Base-by-base conservation (phyloP, 1,139 yeast genomes). In the Citeromyces siamensis region DNA sequence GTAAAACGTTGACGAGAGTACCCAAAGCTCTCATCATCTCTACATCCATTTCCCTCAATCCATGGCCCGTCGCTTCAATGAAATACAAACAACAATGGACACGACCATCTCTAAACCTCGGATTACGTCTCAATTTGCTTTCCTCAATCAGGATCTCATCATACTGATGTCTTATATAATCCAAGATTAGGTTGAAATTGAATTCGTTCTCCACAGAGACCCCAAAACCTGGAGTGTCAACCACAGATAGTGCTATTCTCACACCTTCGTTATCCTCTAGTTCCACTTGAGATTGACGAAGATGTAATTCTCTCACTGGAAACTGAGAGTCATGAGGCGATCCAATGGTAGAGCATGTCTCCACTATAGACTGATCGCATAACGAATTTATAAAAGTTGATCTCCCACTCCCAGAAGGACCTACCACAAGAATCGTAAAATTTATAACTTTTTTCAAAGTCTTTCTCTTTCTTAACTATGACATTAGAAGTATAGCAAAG, bases 91-190 rank as follows among this genome's bases (percentile, higher is more conserved):
- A 68, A 5, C 71, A 75, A 51, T 81, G 93, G 34, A 81, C 84
- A 50, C 88, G 66, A 7, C 85, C 75, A 53, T 81, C 93, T 44
- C 74, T 75, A 47, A 81, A 81, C 39, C 86, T 59, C 21, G 93
- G 93, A 50, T 81, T 80, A 70, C 98, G 75, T 59, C 83, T 77
- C 46, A 90, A 84, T 44, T 94, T 71, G 13, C 94, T 79, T 56
- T 90, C 97, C 57, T 90, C 97, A 10, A 84, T 78, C 46, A 90
- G 68, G 31, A 88, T 93, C 48, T 82, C 85, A 57, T 90, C 98
- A 56, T 83, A 88, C 56, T 88, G 96, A 52, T 78, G 84, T 52
- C 83, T 90, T 46, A 90, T 63, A 54, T 77, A 88, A 42, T 71
- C 72, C 38, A 78, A 75, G 42, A 90, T 77, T 45, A 81, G 81